Evolutionary conservation across 352 stramenopile species (phyloP), one percentile per base, ranked within the genome.

Genomic region (Paralagenidium karlingii): DNA sequence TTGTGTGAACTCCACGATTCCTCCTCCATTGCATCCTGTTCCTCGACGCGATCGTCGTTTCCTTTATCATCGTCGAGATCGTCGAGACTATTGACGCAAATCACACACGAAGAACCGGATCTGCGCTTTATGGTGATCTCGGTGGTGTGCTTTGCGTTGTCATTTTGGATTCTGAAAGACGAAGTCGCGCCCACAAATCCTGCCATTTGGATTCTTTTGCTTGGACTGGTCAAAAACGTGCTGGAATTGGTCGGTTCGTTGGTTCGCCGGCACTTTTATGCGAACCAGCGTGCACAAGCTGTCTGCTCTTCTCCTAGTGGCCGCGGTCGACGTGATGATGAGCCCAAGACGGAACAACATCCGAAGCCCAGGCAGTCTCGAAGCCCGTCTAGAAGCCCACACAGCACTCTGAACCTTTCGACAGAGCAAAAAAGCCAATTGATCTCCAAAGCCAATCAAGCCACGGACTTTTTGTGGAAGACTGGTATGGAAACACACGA

Each of bases 121-220:
- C 29, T 74, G 12, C 47, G 47, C 34, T 76, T 83, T 26, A 53
- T 82, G 50, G 9, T 80, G 15, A 65, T 62, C 13, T 85, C 68
- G 7, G 64, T 68, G 26, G 53, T 75, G 4, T 69, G 63, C 24
- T 83, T 84, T 8, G 63, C 58, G 0, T 55, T 62, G 29, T 69
- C 74, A 1, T 83, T 88, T 20, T 88, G 68, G 68, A 85, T 85
- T 50, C 55, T 88, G 9, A 82, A 81, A 49, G 70, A 83, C 47
- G 70, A 85, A 28, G 71, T 88, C 22, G 61, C 70, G 25, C 51
- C 61, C 30, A 62, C 68, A 9, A 88, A 88, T 40, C 70, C 70
- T 3, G 74, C 74, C 12, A 58, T 85, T 15, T 88, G 71, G 68
- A 88, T 88, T 29, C 47, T 88, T 19, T 45, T 83, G 16, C 54